Conservation (phyloP, 23 red algal species). For the Gracilariopsis chorda region DNA sequence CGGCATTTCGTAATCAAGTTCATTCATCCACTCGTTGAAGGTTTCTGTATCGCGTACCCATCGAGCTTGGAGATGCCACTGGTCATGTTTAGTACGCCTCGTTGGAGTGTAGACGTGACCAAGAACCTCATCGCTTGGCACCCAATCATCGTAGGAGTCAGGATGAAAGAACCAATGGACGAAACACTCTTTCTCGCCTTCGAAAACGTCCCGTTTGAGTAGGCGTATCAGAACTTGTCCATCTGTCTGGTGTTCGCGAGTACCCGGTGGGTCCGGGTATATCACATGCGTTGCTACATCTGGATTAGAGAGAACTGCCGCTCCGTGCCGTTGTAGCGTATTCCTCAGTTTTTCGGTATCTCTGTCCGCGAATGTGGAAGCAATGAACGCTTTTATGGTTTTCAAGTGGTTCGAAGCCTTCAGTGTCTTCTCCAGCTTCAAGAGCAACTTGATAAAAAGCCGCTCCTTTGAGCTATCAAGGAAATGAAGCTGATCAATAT, state of each 20-base stretch:
- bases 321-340: slow-evolving; percentile 59
- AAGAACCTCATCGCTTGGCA: slow-evolving; percentile 60
- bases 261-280: slow-evolving; percentile 71
- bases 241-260: slow-evolving; percentile 66
- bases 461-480: neutral
- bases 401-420: neutral
- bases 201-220: slow-evolving; percentile 11
- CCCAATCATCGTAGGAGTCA: slow-evolving; percentile 93
- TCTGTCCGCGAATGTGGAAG: neutral
- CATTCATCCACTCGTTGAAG: slow-evolving; percentile 94
- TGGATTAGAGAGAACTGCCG: slow-evolving; percentile 68
- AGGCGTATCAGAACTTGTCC: slow-evolving; percentile 65
- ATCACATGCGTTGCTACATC: slow-evolving; percentile 84
- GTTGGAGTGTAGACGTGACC: slow-evolving; percentile 34
- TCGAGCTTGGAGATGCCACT: slow-evolving; percentile 82
- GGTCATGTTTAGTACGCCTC: neutral
- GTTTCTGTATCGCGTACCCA: slow-evolving; percentile 70
- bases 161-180: slow-evolving; percentile 91
- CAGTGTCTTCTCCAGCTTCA: neutral
- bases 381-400: slow-evolving; percentile 32
- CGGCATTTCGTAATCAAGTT: slow-evolving; percentile 88
- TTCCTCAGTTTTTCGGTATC: slow-evolving; percentile 18
- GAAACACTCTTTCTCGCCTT: neutral
- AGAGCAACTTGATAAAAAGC: neutral
- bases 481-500: slow-evolving; percentile 22